phyloP scores from a whole-genome alignment of 2,329 filamentous ascomycete genomes.

The Exophiala oligosperma region DNA sequence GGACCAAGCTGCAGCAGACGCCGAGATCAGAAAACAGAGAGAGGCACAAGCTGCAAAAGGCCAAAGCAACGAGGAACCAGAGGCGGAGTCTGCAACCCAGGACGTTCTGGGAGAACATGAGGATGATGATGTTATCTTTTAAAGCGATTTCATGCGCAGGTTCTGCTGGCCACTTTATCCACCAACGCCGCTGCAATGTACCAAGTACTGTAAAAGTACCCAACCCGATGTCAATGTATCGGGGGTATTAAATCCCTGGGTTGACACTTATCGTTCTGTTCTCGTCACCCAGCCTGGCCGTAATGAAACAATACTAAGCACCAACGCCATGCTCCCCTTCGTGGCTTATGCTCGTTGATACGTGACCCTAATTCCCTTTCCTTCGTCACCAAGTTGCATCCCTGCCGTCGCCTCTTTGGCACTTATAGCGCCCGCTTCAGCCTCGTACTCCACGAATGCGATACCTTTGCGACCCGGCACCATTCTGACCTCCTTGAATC shows the following conservation, averaged over 20 bases:
- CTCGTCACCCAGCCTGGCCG: background rate
- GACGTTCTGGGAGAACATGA: conserved; percentile 75
- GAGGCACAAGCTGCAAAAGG: conserved; percentile 39
- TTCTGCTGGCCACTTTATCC: conserved; percentile 6
- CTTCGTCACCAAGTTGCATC: conserved; percentile 72
- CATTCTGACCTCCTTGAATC: conserved; percentile 87
- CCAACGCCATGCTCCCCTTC: background rate
- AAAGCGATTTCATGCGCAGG: conserved; percentile 15
- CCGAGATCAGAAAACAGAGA: conserved; percentile 59
- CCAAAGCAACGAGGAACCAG: conserved; percentile 19
- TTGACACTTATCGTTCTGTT: too few relatives aligned
- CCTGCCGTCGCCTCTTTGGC: conserved; percentile 93
- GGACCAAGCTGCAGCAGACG: conserved; percentile 70
- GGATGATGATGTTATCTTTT: conserved; percentile 87
- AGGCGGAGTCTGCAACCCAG: conserved; percentile 41
- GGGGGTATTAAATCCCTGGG: conserved; percentile 16
- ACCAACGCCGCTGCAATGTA: conserved; percentile 7
- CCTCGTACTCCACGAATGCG: conserved; percentile 95
- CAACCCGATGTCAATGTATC: conserved; percentile 15
- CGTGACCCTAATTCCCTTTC: conserved; percentile 86
- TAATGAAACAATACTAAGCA: background rate
- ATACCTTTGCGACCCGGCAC: conserved; percentile 86
- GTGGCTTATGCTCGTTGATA: conserved; percentile 79
- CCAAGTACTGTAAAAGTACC: background rate
- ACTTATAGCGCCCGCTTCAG: conserved; percentile 81